A percentile compares a stretch with the other conserved stretches of the same genome.
Conservation (phyloP, 805 yeast genomes). For the Zygotorulaspora chibaensis region DNA sequence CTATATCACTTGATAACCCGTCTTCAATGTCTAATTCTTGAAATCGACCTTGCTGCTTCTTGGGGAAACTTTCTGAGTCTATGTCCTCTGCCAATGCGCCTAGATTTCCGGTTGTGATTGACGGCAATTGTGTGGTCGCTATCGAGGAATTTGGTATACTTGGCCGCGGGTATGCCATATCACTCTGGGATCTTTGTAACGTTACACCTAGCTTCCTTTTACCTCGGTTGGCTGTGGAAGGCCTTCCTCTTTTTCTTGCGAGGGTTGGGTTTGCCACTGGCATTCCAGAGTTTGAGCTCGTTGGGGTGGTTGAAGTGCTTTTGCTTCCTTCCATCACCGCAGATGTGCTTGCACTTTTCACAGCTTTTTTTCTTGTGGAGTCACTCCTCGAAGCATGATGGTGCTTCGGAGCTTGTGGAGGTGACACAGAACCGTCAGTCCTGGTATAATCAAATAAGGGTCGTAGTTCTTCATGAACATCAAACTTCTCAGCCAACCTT, state of each 20-base stretch:
- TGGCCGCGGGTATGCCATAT: slow-evolving; percentile 27
- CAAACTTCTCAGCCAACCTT: slow-evolving; percentile 60
- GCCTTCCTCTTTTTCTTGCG: slow-evolving; percentile 34
- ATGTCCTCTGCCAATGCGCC: slow-evolving; percentile 9
- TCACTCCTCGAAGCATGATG: slow-evolving; percentile 56
- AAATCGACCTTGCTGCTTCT: slow-evolving; percentile 19
- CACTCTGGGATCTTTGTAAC: slow-evolving; percentile 31
- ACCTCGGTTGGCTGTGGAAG: slow-evolving; percentile 17
- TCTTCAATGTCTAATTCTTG: slow-evolving; percentile 35
- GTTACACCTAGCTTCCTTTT: slow-evolving; percentile 21
- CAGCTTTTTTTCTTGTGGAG: slow-evolving; percentile 29
- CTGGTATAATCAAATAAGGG: slow-evolving; percentile 63
- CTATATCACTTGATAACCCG: slow-evolving; percentile 37
- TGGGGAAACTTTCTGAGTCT: slow-evolving; percentile 7
- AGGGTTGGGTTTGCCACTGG: slow-evolving; percentile 16
- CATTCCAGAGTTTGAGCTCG: slow-evolving; percentile 7
- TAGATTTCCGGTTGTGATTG: slow-evolving; percentile 14
- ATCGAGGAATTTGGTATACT: slow-evolving; percentile 26
- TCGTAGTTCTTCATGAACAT: slow-evolving; percentile 54
- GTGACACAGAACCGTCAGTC: slow-evolving; percentile 46
- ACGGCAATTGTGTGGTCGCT: slow-evolving; percentile 23
- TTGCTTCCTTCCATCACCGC: slow-evolving; percentile 11
- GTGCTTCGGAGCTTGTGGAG: slow-evolving; percentile 62
- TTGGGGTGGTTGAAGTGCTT: slow-evolving; percentile 16
- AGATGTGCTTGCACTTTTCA: slow-evolving; percentile 24